A percentile compares a stretch with the other conserved stretches of the same genome.
These are phyloP conservation scores for Daldinia childiae DNA, from an alignment of 495 filamentous ascomycete genomes.

Conservation along the genomic window DNA sequence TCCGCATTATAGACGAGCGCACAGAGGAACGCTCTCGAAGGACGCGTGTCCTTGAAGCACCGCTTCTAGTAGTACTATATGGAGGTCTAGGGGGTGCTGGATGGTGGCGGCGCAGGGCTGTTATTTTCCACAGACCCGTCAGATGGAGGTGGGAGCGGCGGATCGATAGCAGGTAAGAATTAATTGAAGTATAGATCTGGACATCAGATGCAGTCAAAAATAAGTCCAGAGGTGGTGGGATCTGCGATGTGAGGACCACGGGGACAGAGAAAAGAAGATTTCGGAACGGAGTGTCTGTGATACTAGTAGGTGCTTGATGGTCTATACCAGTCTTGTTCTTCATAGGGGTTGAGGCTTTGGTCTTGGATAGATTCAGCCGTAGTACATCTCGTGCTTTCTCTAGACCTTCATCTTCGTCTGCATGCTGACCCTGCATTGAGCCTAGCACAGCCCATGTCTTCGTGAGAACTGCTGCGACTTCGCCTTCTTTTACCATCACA, in stretches of 20 bases:
- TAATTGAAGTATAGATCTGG: slow-evolving; percentile 79
- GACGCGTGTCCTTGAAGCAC: slow-evolving; percentile 62
- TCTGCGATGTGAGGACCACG: slow-evolving; percentile 72
- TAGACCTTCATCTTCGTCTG: slow-evolving; percentile 78
- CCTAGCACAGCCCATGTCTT: slow-evolving; percentile 81
- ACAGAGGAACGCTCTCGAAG: slow-evolving; percentile 67
- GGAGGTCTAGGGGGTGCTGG: slow-evolving; percentile 73
- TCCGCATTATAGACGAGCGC: slow-evolving; percentile 72
- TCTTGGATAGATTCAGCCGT: slow-evolving; percentile 68
- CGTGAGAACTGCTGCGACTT: slow-evolving; percentile 76
- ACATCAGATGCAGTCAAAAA: slow-evolving; percentile 82
- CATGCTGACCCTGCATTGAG: slow-evolving; percentile 72
- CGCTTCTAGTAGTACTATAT: slow-evolving; percentile 66
- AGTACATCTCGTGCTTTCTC: slow-evolving; percentile 83
- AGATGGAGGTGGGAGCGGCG: slow-evolving; percentile 83
- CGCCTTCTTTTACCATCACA: slow-evolving; percentile 83
- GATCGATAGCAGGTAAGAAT: slow-evolving; percentile 85
- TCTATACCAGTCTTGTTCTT: slow-evolving; percentile 30
- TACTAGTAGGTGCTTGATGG: slow-evolving; percentile 43
- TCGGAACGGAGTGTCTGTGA: slow-evolving; percentile 68
- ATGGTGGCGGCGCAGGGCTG: slow-evolving; percentile 76
- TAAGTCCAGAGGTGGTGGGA: slow-evolving; percentile 84
- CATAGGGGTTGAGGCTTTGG: slow-evolving; percentile 47
- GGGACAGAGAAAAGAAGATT: slow-evolving; percentile 85
- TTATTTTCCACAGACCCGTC: slow-evolving; percentile 84